A percentile compares a stretch with the other conserved stretches of the same genome.
phyloP scores from a whole-genome alignment of 805 yeast species.

The Hanseniaspora taiwanica region DNA sequence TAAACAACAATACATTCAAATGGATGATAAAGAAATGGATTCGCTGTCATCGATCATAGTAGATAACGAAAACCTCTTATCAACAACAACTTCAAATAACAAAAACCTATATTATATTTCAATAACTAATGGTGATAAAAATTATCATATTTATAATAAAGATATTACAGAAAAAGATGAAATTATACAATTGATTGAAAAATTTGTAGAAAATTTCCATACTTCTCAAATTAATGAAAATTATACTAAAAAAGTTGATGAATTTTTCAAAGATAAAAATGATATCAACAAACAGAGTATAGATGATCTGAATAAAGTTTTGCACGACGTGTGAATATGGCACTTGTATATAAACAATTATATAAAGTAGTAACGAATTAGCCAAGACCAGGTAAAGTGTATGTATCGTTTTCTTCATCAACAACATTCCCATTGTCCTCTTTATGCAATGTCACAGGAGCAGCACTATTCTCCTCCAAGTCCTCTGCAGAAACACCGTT shows the following conservation, averaged over 20 bases:
- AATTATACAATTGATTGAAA: not conserved
- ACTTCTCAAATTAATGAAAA: not conserved
- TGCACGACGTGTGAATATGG: no score
- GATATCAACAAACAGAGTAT: not conserved
- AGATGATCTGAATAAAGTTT: constrained; percentile 8
- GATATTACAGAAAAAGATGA: not conserved
- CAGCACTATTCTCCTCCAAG: no score
- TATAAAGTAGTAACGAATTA: no score
- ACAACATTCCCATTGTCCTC: no score
- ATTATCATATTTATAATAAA: not conserved
- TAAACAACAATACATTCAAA: constrained; percentile 19
- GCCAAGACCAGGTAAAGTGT: no score
- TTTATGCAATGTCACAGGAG: no score
- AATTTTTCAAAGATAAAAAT: not conserved
- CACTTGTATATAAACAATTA: no score
- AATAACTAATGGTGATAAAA: not conserved
- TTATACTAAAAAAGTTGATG: not conserved
- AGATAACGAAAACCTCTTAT: no score
- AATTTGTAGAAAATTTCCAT: not conserved
- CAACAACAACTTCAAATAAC: no score
- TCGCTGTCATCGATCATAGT: no score
- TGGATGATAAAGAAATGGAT: constrained; percentile 10
- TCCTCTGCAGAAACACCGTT: constrained; percentile 20
- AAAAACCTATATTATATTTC: not conserved
- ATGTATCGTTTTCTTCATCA: no score